Base-by-base conservation (phyloP, 2,329 filamentous ascomycete species). In the Penicillium vulpinum region DNA sequence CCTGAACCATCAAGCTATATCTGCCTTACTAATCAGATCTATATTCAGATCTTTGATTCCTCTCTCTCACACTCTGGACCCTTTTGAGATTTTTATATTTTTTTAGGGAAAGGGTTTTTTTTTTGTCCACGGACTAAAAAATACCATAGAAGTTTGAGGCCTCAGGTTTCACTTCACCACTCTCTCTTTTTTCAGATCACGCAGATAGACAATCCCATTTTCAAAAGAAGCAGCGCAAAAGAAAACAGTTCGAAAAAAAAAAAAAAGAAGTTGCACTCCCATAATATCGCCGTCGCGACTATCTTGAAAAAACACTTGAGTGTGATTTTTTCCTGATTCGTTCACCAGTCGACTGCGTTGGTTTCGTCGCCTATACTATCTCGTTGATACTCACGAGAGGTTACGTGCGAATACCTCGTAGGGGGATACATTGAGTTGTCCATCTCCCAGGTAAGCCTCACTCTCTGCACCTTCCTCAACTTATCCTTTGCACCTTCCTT, bases 371-470 rank as follows among this genome's bases (percentile, higher is more conserved):
- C 18, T 54, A 50, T 9, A 50, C 50, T 58, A 56, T 54, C 50
- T 38, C 36, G 38, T n/a, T 53, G 60, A 43, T 31, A 57, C 61
- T 63, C 36, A 46, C 39, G 39, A 38, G 29, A 51, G 44, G 54
- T 56, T 54, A 31, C 22, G 49, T 52, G 59, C 63, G 58, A 58
- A 56, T 31, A 58, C 56, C 55, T 60, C 68, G 65, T 71, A 68
- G 91, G 91, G 64, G 90, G 92, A 96, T 89, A 92, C 92, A 96
- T 96, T 96, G 78, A 88, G 76, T 96, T 96, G 92, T 96, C 91
- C 81, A 90, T 96, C 92, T 96, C 91, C 89, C 85, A 78, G 83
- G 80, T 82, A 82, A 76, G 61, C 58, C 44, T 57, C 56, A 11
- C 9, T 43, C 9, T 29, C 22, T 15, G n/a, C n/a, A n/a, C n/a